These are phyloP conservation scores for Pleodorina starrii DNA, from an alignment of 139 green algal genomes.

Conservation along the genomic window DNA sequence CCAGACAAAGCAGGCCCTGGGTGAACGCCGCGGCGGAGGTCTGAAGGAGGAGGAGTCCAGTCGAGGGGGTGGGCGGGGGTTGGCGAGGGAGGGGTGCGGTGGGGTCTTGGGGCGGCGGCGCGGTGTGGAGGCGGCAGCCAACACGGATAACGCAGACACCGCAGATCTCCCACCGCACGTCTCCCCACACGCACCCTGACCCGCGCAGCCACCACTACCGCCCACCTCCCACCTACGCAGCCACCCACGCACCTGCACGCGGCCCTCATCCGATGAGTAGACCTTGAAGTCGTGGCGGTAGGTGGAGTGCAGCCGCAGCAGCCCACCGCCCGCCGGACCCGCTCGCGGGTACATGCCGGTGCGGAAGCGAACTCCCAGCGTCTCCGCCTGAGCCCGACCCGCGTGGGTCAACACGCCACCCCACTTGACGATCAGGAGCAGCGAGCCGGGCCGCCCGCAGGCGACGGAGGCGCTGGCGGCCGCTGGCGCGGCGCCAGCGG, in stretches of 20 bases:
- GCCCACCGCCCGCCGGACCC: constrained; percentile 65
- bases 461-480: background rate
- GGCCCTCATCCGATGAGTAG: constrained; percentile 94
- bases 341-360: constrained; percentile 95
- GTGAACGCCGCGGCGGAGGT: constrained; percentile 89
- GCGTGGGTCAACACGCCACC: constrained; percentile 68
- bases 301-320: constrained; percentile 97
- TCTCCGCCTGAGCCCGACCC: constrained; percentile 87
- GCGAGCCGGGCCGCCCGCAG: background rate
- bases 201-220: too few species aligned
- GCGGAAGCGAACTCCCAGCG: constrained; percentile 91
- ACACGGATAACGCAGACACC: too few species aligned
- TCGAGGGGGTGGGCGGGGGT: too few species aligned
- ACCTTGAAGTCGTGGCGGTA: constrained; percentile 99
- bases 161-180: too few species aligned
- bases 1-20: constrained; percentile 94
- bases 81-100: too few species aligned
- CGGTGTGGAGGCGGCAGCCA: too few species aligned
- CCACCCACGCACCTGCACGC: constrained; percentile 84
- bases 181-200: too few species aligned
- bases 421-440: constrained; percentile 73
- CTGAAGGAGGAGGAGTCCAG: too few species aligned
- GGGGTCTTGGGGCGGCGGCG: too few species aligned
- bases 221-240: too few species aligned
- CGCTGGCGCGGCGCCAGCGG: background rate